Evolutionary conservation across 2,329 filamentous ascomycete species (phyloP).

Genomic region (Tolypocladium tundrense): DNA sequence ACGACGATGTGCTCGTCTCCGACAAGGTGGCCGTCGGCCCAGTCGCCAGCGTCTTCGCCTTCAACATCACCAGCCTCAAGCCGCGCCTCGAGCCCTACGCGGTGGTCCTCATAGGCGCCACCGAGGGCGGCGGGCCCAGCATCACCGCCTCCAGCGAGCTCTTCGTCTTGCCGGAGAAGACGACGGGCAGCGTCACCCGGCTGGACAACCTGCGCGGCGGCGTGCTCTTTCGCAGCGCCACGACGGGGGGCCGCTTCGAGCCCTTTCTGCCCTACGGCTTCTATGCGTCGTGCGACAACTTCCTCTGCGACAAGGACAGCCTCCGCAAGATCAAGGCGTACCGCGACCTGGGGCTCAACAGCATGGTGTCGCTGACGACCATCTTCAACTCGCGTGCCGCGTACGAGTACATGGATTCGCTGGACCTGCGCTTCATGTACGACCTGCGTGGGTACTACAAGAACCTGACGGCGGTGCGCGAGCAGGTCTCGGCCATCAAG

Average conservation of each 20-base stretch:
- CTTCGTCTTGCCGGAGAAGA: constrained; percentile 32
- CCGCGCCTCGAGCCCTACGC: constrained; percentile 27
- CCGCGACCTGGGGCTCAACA: constrained; percentile 28
- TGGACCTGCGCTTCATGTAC: constrained; percentile 32
- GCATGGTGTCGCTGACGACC: constrained; percentile 31
- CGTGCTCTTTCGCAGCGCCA: constrained; percentile 26
- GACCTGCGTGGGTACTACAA: constrained; percentile 32
- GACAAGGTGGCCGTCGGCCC: constrained; percentile 22
- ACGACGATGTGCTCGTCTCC: constrained; percentile 20
- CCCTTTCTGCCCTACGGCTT: constrained; percentile 35
- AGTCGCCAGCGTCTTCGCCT: constrained; percentile 23
- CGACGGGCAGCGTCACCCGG: constrained; percentile 30
- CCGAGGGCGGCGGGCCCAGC: constrained; percentile 17
- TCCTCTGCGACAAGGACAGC: constrained; percentile 28
- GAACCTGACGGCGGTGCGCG: constrained; percentile 28
- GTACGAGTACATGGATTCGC: constrained; percentile 28
- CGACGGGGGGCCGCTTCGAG: constrained; percentile 22
- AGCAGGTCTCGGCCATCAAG: constrained; percentile 29
- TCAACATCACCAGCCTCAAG: constrained; percentile 23
- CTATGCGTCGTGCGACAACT: constrained; percentile 32
- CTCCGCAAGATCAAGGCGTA: constrained; percentile 21
- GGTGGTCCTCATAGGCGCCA: constrained; percentile 25
- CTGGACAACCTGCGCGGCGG: constrained; percentile 35
- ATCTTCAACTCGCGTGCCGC: constrained; percentile 24
- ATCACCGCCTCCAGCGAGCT: constrained; percentile 26